Percentiles rank a stretch among this genome's conserved stretches.
These are phyloP conservation scores for Aureobasidium sp. DNA, from an alignment of 2,329 filamentous ascomycete genomes.

Conservation along the genomic window DNA sequence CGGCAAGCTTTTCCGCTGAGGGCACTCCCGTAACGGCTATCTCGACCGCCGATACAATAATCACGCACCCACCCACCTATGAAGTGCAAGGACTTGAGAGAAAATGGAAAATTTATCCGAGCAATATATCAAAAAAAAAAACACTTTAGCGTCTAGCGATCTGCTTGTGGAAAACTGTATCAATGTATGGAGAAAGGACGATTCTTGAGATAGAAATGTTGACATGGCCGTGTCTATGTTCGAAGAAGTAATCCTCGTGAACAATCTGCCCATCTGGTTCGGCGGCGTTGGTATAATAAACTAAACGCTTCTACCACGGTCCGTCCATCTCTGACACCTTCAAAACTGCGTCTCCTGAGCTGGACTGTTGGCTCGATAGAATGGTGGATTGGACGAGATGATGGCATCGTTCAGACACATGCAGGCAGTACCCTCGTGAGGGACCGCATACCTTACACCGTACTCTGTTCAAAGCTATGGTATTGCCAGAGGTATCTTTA, in stretches of 20 bases:
- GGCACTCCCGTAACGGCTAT: background rate
- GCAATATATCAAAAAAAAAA: too few species aligned
- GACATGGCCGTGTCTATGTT: too few species aligned
- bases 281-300: slow-evolving; percentile 35
- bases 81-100: too few species aligned
- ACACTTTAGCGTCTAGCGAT: too few species aligned
- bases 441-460: background rate
- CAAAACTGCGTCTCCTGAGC: slow-evolving; percentile 43
- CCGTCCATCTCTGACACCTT: slow-evolving; percentile 47
- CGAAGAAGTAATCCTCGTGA: slow-evolving; percentile 14
- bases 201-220: too few species aligned
- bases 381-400: slow-evolving; percentile 48
- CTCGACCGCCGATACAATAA: background rate
- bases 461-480: slow-evolving; percentile 27
- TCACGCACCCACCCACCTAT: too few species aligned
- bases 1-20: background rate
- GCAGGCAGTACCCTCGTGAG: slow-evolving; percentile 44
- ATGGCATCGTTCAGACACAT: slow-evolving; percentile 48
- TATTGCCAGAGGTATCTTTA: slow-evolving; percentile 47
- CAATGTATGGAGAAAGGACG: too few species aligned
- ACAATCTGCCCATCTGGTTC: slow-evolving; percentile 34
- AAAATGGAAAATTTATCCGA: too few species aligned
- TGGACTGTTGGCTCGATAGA: slow-evolving; percentile 48
- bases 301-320: slow-evolving; percentile 43
- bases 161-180: too few species aligned